Conservation (phyloP, 257 asterid species). For the Solanum chmielewskii region DNA sequence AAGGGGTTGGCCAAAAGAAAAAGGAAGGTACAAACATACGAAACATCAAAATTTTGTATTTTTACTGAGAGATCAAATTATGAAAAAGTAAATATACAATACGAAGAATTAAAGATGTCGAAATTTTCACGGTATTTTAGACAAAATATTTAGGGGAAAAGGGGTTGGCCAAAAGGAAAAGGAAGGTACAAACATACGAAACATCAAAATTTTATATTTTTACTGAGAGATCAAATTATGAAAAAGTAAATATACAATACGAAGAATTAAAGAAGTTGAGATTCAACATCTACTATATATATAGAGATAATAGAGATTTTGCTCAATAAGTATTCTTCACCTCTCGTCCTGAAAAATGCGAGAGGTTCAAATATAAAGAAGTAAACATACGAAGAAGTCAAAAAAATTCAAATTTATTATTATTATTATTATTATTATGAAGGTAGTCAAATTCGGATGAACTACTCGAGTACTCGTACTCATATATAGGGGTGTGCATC, state of each 20-base stretch:
- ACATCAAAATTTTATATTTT: background rate
- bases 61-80: background rate
- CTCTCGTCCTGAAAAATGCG: fast-evolving
- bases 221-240: background rate
- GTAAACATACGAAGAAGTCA: fast-evolving
- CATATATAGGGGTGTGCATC: too few species aligned
- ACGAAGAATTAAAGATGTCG: background rate
- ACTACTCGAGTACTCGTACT: too few species aligned
- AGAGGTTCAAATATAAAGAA: too few species aligned
- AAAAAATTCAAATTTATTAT: too few species aligned
- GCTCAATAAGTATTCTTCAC: background rate
- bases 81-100: background rate
- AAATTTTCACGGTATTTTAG: background rate
- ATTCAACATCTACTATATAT: background rate
- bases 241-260: background rate
- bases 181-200: background rate
- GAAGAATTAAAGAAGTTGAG: background rate
- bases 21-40: background rate
- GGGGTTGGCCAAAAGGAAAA: background rate
- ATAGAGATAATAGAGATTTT: background rate
- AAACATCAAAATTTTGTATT: background rate
- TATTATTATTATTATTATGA: too few species aligned
- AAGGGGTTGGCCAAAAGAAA: background rate
- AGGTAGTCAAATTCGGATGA: too few species aligned
- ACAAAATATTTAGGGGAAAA: background rate